Evolutionary conservation across 768 basidiomycete genomes (phyloP), one percentile per base, ranked within the genome.

Genomic region (Xerocomellus chrysenteron): DNA sequence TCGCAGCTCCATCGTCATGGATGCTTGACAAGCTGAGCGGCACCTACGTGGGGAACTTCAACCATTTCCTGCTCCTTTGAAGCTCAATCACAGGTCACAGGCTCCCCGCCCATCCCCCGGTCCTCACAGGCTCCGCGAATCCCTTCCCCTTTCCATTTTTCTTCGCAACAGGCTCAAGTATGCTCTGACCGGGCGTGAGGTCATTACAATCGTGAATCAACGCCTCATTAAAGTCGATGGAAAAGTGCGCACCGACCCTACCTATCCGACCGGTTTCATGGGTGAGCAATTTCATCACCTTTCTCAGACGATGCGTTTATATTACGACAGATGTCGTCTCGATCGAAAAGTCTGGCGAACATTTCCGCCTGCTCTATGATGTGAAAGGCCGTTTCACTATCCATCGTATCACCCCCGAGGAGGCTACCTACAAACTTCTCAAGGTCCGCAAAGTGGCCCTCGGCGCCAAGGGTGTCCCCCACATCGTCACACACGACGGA

Each of bases 371-470:
- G 58, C 82, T 99, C 42, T 98, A 98, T 83, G 97, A 98, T 74
- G 88, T 98, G 78, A 99, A 99, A 82, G 97, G 97, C 65, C 97
- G 97, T 65, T 99, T 99, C 82, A 91, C 94, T 65, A 96, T 98
- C 74, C 97, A 99, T 83, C 93, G 97, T 68, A 98, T 99, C 84
- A 94, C 94, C 52, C 84, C 90, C 41, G 97, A 98, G 78, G 97
- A 99, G 76, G 94, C 96, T 47, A 79, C 82, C 67, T 98, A 94
- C 86, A 98, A 98, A 78, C 92, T 99, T 70, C 82, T 92, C 73
- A 94, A 94, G 73, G 97, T 99, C 68, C 85, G 86, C 74, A 88
- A 86, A 66, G 90, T 96, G 41, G 93, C 94, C 60, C 79, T 98
- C 64, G 97, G 97, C 58, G 82, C 85, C 65, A 90, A 92, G 73